Percentiles rank a stretch among this genome's conserved stretches.
Evolutionary conservation across 2,329 filamentous ascomycete species (phyloP).

Genomic region (Leptographium lundbergii): DNA sequence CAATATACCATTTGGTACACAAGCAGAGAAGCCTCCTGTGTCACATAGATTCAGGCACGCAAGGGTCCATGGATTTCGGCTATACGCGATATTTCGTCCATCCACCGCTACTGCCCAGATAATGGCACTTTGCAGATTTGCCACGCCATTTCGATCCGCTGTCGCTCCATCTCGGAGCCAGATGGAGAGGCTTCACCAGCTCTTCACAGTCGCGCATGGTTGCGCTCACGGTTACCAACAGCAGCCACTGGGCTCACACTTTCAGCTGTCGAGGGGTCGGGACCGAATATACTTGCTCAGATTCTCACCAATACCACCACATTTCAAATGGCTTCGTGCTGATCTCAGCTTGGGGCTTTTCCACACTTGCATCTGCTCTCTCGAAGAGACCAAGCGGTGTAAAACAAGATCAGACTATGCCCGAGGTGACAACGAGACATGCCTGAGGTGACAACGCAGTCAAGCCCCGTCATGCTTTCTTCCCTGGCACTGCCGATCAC

Average conservation of each 20-base stretch:
- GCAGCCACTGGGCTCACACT: neutral
- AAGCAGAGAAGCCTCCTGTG: neutral
- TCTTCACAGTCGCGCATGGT: too few relatives aligned
- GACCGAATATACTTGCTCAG: neutral
- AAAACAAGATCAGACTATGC: too few relatives aligned
- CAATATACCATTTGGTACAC: too few relatives aligned
- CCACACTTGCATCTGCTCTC: too few relatives aligned
- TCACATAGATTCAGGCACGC: neutral
- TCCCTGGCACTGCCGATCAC: neutral
- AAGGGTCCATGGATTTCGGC: neutral
- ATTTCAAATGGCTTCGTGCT: neutral
- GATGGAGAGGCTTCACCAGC: too few relatives aligned
- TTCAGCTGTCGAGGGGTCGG: conserved; percentile 1
- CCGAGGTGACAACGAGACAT: neutral
- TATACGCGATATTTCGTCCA: neutral
- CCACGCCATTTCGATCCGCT: neutral
- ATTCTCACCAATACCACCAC: neutral
- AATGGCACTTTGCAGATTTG: neutral
- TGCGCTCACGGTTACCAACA: neutral
- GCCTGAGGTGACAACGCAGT: neutral
- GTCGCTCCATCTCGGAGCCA: neutral
- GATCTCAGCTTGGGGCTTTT: neutral
- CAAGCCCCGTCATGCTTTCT: neutral
- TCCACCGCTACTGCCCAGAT: neutral
- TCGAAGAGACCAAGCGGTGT: neutral